Evolutionary conservation across 2,329 filamentous ascomycete species (phyloP).

Genomic region (Penicillium sp.): DNA sequence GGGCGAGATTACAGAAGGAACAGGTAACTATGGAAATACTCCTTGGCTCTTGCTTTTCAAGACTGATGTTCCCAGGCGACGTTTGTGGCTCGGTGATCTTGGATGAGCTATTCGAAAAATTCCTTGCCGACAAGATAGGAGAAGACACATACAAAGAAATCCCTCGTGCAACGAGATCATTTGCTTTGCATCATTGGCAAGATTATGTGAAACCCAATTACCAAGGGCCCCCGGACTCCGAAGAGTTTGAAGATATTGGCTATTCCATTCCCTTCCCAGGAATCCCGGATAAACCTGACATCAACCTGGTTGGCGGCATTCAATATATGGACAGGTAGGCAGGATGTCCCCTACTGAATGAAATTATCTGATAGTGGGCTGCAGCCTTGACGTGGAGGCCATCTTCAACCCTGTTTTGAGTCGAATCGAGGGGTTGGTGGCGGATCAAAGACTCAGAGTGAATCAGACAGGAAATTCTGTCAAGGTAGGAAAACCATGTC

Average conservation of each 20-base stretch:
- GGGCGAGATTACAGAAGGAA: conserved; percentile 30
- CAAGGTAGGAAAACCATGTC: conserved; percentile 6
- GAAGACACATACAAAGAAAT: conserved; percentile 30
- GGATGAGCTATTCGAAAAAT: conserved; percentile 30
- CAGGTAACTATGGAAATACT: conserved; percentile 15
- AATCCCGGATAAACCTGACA: conserved; percentile 19
- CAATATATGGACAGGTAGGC: conserved; percentile 22
- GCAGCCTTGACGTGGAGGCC: conserved; percentile 22
- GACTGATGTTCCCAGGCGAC: conserved; percentile 20
- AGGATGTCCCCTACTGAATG: neutral
- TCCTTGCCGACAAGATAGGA: conserved; percentile 29
- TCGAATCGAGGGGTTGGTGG: conserved; percentile 28
- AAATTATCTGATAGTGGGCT: neutral
- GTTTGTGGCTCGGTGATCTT: conserved; percentile 36
- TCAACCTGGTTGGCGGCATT: conserved; percentile 15
- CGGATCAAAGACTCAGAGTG: conserved; percentile 20
- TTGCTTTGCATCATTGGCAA: conserved; percentile 35
- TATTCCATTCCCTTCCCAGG: conserved; percentile 28
- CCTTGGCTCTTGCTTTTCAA: neutral
- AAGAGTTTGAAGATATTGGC: conserved; percentile 23
- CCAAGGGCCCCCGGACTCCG: conserved; percentile 17
- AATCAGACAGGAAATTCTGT: neutral
- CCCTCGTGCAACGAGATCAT: conserved; percentile 22
- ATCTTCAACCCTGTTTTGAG: conserved; percentile 34
- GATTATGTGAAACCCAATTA: conserved; percentile 30